Base-by-base conservation (phyloP, 495 filamentous ascomycete species). In the Rostrohypoxylon terebratum region DNA sequence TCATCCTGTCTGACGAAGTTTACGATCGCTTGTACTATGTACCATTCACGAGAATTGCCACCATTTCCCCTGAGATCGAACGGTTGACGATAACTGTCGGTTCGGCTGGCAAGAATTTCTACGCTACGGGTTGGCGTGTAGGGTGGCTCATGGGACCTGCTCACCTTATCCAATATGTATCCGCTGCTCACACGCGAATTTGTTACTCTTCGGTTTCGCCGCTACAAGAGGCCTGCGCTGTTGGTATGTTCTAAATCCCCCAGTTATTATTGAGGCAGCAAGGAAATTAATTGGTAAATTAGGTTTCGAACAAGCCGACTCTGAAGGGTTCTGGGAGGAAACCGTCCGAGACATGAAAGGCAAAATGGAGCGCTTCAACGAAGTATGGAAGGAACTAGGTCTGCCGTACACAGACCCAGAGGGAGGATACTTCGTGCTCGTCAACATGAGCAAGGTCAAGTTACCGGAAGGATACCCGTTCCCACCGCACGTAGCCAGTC, bases 41-140 rank as follows among this genome's bases (percentile, higher is more conserved):
- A 10, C 94, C 95, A 0, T 99, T 98, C 77, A 98, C 94, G 13
- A 87, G 96, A 71, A 92, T 97, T 64, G 94, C 91, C 10, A 97
- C 94, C 0, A 82, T 99, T 20, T 95, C 93, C 0, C 92, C 93
- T 0, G 93, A 97, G 75, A 89, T 98, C 42, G 93, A 91, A 63
- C 88, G 89, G 63, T 88, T 94, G 38, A 99, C 96, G 16, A 81
- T 99, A 36, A 98, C 95, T 2, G 96, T 98, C 44, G 95, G 96
- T 31, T 96, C 93, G 2, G 96, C 93, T 4, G 96, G 96, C 65
- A 99, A 99, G 84, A 96, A 96, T 80, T 99, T 99, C 82, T 98
- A 99, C 74, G 92, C 91, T 53, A 99, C 96, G 0, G 96, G 96
- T 40, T 99, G 96, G 96, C 90, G 96, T 59, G 96, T 98, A 2